Evolutionary conservation across 83 land plant species (phyloP).

Genomic region (Thuja plicata): DNA sequence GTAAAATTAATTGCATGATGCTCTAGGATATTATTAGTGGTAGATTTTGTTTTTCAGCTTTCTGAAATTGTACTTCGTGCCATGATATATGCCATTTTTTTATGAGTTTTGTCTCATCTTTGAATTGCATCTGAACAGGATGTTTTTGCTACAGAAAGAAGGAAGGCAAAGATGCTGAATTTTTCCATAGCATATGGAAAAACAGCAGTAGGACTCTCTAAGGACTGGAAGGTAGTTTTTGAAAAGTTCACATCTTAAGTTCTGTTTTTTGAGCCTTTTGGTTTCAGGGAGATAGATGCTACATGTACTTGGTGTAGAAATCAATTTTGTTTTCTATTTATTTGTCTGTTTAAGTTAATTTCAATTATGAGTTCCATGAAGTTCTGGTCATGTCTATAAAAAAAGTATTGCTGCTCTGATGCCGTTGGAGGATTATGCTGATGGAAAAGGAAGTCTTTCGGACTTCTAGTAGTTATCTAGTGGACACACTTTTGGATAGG

Average conservation of each 20-base stretch:
- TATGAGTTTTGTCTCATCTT: background rate
- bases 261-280: background rate
- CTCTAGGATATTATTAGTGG: background rate
- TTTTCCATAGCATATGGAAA: conserved; percentile 99
- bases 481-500: background rate
- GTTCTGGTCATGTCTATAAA: background rate
- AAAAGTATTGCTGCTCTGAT: background rate
- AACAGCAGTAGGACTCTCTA: conserved; percentile 86
- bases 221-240: conserved; percentile 90
- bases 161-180: conserved; percentile 99
- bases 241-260: background rate
- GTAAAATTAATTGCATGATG: background rate
- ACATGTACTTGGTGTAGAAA: background rate
- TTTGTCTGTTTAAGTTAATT: background rate
- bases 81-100: background rate
- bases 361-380: background rate
- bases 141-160: conserved; percentile 90
- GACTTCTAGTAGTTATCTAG: background rate
- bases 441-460: background rate
- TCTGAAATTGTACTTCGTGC: background rate
- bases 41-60: background rate
- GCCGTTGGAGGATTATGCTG: background rate
- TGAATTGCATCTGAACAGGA: conserved; percentile 48
- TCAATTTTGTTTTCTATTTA: background rate
- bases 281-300: background rate